Base-by-base conservation (phyloP, 1,139 yeast genomes). In the Wickerhamomyces sp. region DNA sequence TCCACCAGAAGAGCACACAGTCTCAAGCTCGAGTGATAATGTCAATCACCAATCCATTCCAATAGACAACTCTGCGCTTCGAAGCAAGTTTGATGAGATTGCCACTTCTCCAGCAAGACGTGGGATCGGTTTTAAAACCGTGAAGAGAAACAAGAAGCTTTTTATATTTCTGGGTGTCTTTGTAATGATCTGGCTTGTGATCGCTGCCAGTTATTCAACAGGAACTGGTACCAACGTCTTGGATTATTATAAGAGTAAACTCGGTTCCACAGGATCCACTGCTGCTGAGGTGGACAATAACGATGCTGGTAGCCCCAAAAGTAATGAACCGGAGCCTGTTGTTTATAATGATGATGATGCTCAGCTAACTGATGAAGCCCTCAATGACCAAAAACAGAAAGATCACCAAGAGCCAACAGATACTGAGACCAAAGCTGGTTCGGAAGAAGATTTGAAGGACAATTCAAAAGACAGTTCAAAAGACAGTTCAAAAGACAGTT, bases 231-330 rank as follows among this genome's bases (percentile, higher is more conserved):
- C 41, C 12, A 39, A 42, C 12, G 44, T 48, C 1, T 14, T 45
- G 7, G 51, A 51, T 21, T 48, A 51, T 24, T 49, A 51, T 37
- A 48, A 49, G 42, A 41, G 30, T 33, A 41, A 38, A 22, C 14
- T 39, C 1, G 53, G 53, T 0, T 14, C 31, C 2, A 36, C 43
- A 3, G 43, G 43, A 8, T 28, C 28, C 12, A 37, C 14, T 5
- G 40, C 22, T 27, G 28, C 47, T n/a, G 45, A 46, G 24, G 19
- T 15, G 7, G 36, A 28, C 12, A 19, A 24, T 14, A 13, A 33
- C 10, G 17, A 17, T 4, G 34, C 24, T 21, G 24, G 10, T 21
- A 10, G 10, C 9, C 7, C 7, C 10, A 21, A 21, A 7, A 12
- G 13, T 24, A 8, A 14, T 10, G 24, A 27, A 12, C 21, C 20